Base-by-base conservation (phyloP, 352 stramenopile species). In the Blastocystis hominis region DNA sequence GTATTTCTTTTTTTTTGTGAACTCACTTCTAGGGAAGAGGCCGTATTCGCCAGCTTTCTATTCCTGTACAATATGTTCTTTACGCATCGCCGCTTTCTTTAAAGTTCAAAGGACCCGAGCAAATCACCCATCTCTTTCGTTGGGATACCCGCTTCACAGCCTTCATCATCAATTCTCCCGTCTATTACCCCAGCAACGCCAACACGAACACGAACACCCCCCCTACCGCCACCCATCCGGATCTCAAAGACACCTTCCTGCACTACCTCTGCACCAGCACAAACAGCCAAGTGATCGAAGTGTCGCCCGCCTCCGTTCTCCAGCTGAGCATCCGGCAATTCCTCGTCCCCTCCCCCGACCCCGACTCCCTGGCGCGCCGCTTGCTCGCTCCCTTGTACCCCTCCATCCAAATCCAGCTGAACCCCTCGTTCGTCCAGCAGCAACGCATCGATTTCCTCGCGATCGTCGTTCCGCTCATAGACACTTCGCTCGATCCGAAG, bases 101-200 rank as follows among this genome's bases (percentile, higher is more conserved):
- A 24, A 64, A 68, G 55, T 84, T 84, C 50, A 30, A 46, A 6
- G 50, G 47, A 44, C n/a, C 34, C 34, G 72, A 42, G 6, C 24
- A 42, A 20, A 30, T 54, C 1, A 10, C 68, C 2, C 47, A 9
- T 46, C 72, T 53, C 2, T 68, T 84, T n/a, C 72, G 72, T 9
- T 84, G 72, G 72, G 54, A 84, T 46, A 34, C n/a, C 17, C 72
- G 62, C 13, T 84, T 84, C 50, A 84, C 53, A 20, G 72, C 72
- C 20, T 84, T 34, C 50, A 54, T 84, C 40, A 30, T 84, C 38
- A 66, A 84, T 30, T 84, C 72, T 46, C 72, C 72, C 20, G 72
- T 64, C 15, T 66, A 66, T 15, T 84, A 47, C 72, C 24, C 24
- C 24, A 30, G 24, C 24, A 30, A 30, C 24, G 24, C 24, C 24